Evolutionary conservation across 768 basidiomycete genomes (phyloP), one percentile per base, ranked within the genome.

Genomic region (Clitopilus passeckerianus): DNA sequence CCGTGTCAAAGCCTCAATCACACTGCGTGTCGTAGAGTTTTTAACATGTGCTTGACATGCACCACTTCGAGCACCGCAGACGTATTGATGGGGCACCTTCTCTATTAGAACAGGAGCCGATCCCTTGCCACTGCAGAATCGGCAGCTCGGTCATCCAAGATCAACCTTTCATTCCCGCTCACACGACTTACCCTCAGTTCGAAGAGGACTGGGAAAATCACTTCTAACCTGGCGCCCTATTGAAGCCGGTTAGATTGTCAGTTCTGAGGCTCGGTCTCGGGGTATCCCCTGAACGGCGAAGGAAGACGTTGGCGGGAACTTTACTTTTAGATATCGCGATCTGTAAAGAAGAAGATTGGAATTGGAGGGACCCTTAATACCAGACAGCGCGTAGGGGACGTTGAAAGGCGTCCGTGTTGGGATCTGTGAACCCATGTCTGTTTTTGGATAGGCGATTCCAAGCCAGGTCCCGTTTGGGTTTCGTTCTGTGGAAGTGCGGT

Each of bases 391-490:
- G 2, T 20, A 50, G 46, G 46, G 18, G 46, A 22, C n/a, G 46
- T 18, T 50, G 46, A 50, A 50, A 50, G 46, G 46, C 20, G 18
- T 50, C 46, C 46, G 46, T 50, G 46, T 50, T 50, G 20, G 46
- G 46, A 50, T 20, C 46, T 50, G 46, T 18, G 46, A 50, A 22
- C 10, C 18, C 46, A 50, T 50, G n/a, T 15, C 37, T 41, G 14
- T 41, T 41, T 41, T 41, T 50, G 46, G 46, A 37, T 18, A 57
- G 34, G 18, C 18, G 18, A 35, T 30, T 34, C 41, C 56, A 58
- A 59, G 35, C 52, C 43, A 59, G 27, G 62, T 67, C 67, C 58
- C 62, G 61, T 67, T 68, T 66, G 64, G 66, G 46, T 50, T 50
- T 50, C 16, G 24, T 34, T 27, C 54, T 59, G 56, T 37, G 58